These are phyloP conservation scores for Triticum monococcum DNA, from an alignment of 176 grass and related monocot species.

Conservation along the genomic window DNA sequence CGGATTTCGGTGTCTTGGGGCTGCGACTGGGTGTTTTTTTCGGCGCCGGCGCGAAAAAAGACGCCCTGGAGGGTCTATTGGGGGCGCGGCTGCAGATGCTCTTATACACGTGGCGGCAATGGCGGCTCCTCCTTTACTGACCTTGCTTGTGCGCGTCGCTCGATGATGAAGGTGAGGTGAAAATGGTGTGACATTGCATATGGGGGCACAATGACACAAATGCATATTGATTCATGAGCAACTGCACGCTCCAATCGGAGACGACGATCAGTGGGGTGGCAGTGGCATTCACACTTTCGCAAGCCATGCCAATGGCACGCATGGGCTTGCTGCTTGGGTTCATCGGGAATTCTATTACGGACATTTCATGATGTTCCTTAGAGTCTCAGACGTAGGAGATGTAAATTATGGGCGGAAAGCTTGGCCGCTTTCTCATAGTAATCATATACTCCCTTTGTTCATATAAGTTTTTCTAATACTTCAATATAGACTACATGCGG, in stretches of 20 bases:
- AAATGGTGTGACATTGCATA: conserved; percentile 16
- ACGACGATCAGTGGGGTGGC: background rate
- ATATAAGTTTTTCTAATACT: no score
- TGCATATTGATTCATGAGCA: background rate
- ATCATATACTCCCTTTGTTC: no score
- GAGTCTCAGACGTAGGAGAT: no score
- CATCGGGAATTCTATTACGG: conserved; percentile 5
- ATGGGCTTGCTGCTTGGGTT: background rate
- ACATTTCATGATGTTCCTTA: background rate
- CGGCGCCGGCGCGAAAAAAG: no score
- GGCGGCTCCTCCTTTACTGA: background rate
- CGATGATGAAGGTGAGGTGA: background rate
- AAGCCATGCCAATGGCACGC: conserved; percentile 22
- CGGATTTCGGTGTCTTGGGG: no score
- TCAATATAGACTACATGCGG: no score
- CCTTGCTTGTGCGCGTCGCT: background rate
- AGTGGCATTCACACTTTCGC: background rate
- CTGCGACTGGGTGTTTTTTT: no score
- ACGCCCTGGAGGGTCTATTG: no score
- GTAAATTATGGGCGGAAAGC: no score
- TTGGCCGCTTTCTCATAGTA: no score
- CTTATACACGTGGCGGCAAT: background rate
- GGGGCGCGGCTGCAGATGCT: no score
- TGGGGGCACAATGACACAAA: background rate
- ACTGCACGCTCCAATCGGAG: background rate